Base-by-base conservation (phyloP, 2,329 filamentous ascomycete genomes). In the Coleophoma cylindrospora region DNA sequence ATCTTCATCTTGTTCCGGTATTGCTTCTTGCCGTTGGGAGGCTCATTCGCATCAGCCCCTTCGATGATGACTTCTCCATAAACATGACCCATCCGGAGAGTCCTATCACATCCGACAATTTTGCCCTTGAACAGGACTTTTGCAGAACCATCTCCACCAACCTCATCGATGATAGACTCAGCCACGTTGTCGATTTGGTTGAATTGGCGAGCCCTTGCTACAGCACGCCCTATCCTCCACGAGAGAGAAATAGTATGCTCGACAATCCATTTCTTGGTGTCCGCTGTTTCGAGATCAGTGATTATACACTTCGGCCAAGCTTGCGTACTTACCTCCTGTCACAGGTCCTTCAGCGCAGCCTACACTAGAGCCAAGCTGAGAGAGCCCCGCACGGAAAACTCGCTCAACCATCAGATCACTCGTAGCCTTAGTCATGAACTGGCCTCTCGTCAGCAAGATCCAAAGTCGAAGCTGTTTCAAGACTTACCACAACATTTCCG, bases 51-150 rank as follows among this genome's bases (percentile, higher is more conserved):
- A 19, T 47, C 45, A 32, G 40, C 40, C 11, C 22, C 46, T 50
- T 79, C 73, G 48, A 84, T 77, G 27, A 76, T 71, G 52, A 79
- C 77, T 59, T 80, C 77, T 11, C 80, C 80, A 56, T 82, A 81
- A 6, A 78, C 71, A 55, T 84, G 76, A 1, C 81, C 80, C 58
- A 75, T 77, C 51, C 73, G 72, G 41, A 83, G 60, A 0, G 71
- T 73, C 40, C 80, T 68, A 61, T 83, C 75, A 0, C 84, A 81
- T 2, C 74, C 73, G 8, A 81, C 71, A 54, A 85, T 83, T 66
- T 85, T 85, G 34, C 82, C 82, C 52, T 78, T 75, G 68, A 77
- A 84, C 14, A 85, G 57, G 10, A 84, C 73, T 53, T 70, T 76
- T 2, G 77, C 81, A 0, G 74, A 72, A 3, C 67, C 68, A 0